Conservation (phyloP, 257 asterid species). For the Solanum neorickii region DNA sequence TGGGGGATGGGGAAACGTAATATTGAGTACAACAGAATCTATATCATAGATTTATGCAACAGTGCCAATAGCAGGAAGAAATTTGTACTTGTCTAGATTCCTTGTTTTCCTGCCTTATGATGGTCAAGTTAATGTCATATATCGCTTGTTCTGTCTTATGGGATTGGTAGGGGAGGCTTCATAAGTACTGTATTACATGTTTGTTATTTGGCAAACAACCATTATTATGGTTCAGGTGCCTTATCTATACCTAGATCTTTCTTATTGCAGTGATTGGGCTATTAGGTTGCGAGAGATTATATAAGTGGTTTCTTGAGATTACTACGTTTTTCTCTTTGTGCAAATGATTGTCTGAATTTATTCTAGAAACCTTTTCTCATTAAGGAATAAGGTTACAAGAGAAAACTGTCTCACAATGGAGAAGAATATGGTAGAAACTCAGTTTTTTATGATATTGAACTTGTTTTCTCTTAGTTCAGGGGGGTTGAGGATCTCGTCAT, state of each 20-base stretch:
- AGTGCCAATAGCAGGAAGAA: neutral
- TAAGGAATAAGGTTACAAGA: neutral
- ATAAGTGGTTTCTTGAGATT: neutral
- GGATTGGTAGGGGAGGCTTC: neutral
- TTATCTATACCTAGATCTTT: neutral
- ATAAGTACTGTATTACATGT: neutral
- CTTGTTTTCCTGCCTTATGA: neutral
- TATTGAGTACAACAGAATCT: neutral
- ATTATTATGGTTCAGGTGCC: neutral
- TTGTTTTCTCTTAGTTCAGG: neutral
- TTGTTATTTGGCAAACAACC: neutral
- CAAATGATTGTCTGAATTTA: neutral
- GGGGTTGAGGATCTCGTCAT: neutral
- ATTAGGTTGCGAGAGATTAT: neutral
- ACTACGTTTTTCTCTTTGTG: neutral
- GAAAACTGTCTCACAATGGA: neutral
- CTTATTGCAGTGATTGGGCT: neutral
- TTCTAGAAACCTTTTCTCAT: neutral
- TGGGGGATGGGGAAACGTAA: neutral
- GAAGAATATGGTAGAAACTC: neutral
- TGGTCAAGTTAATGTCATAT: neutral
- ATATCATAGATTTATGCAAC: neutral
- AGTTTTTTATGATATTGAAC: neutral
- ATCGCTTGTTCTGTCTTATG: neutral
- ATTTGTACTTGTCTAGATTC: neutral